A percentile compares a stretch with the other conserved stretches of the same genome.
Conservation (phyloP, 2,329 filamentous ascomycete genomes). For the Arthrinium phaeospermum region DNA sequence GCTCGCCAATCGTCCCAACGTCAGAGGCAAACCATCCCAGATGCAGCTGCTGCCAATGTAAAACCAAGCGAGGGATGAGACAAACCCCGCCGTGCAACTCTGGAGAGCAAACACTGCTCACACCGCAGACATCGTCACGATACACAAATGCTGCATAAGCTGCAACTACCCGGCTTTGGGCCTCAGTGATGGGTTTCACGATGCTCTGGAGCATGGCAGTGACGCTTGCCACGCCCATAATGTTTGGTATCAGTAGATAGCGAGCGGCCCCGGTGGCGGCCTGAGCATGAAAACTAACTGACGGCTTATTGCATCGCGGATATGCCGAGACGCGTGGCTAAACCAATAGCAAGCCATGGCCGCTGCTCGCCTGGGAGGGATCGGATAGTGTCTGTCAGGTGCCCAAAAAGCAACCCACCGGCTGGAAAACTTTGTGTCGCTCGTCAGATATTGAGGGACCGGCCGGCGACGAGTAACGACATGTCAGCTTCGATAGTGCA, state of each 20-base stretch:
- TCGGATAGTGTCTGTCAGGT: constrained; percentile 6
- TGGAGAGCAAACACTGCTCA: background rate
- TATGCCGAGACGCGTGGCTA: background rate
- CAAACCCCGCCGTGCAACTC: background rate
- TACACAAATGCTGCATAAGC: background rate
- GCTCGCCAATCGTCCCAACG: background rate
- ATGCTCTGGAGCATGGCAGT: background rate
- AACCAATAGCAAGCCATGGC: constrained; percentile 7
- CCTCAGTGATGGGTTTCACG: background rate
- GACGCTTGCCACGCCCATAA: background rate
- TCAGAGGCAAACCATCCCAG: background rate
- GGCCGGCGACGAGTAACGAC: background rate
- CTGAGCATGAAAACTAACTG: background rate
- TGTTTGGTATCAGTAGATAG: background rate
- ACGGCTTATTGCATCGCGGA: constrained; percentile 12
- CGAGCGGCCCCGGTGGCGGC: background rate
- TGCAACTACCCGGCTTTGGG: background rate
- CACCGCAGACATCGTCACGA: background rate
- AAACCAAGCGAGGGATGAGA: constrained; percentile 5
- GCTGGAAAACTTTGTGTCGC: background rate
- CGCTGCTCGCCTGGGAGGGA: background rate
- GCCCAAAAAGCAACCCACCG: background rate
- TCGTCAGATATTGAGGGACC: background rate
- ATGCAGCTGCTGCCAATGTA: background rate
- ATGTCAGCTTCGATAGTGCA: background rate